Evolutionary conservation across 495 filamentous ascomycete species (phyloP), one percentile per base, ranked within the genome.

Genomic region (Annulohypoxylon nitens): DNA sequence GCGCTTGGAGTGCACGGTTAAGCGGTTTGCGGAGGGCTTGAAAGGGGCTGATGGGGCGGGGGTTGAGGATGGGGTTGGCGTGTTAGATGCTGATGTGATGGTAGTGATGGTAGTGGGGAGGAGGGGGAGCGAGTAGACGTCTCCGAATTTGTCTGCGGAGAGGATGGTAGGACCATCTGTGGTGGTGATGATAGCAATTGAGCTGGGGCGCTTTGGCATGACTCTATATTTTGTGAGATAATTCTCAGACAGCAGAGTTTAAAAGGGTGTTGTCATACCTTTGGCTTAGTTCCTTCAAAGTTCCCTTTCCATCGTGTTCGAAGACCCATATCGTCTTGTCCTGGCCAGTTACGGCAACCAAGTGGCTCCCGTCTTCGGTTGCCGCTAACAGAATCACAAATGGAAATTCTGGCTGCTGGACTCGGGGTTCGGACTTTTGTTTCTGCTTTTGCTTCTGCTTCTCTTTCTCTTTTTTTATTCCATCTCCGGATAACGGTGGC

Each of bases 291-390:
- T 91, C 85, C 57, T 85, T 81, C 18, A 98, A 80, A 8, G 82
- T 82, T 20, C 90, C 92, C 61, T 87, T 82, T 0, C 84, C 80
- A 16, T 85, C 83, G 47, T 94, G 79, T 67, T 89, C 83, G 73
- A 98, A 92, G 1, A 98, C 94, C 74, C 93, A 90, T 62, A 99
- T 84, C 60, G 86, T 90, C 83, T 98, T 99, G 84, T 98, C 96
- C 75, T 97, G 94, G 7, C 88, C 90, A 7, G 96, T 97, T 18
- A 94, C 84, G 11, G 89, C 91, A 39, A 97, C 84, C 10, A 96
- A 74, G 82, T 97, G 85, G 47, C 86, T 83, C 36, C 88, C 86
- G 55, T 91, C 84, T 39, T 85, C 77, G 2, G 92, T 89, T 14
- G 85, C 75, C n/a, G 85, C 80, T 26, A 94, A 64, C 12, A 87